Conservation (phyloP, 2,329 filamentous ascomycete genomes). For the Ceratocystis alfenasii region DNA sequence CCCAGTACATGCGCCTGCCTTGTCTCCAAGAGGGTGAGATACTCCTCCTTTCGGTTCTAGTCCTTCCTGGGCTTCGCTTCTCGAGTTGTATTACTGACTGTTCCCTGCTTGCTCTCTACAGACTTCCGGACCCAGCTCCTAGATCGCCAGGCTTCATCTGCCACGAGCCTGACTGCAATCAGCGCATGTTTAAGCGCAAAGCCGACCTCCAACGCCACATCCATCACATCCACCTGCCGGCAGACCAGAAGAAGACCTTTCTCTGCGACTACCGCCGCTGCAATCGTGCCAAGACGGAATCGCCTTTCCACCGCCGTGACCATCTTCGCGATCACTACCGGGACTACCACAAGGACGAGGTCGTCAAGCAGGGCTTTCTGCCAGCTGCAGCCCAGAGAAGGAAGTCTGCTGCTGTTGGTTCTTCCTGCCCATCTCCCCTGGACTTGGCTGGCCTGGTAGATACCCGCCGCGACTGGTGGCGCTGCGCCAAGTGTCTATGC, state of each 20-base stretch:
- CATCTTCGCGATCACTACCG: slow-evolving; percentile 47
- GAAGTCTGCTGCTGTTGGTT: background rate
- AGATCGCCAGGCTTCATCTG: slow-evolving; percentile 27
- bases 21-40: background rate
- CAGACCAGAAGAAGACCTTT: slow-evolving; percentile 34
- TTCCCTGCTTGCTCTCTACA: background rate
- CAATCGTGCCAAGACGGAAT: slow-evolving; percentile 30
- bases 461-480: slow-evolving; percentile 40
- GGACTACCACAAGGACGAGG: slow-evolving; percentile 44
- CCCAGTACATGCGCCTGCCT: background rate
- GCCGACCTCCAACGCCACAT: slow-evolving; percentile 46
- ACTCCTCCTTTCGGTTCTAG: background rate
- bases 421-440: background rate
- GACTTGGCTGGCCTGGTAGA: slow-evolving; percentile 31
- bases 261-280: slow-evolving; percentile 43
- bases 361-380: slow-evolving; percentile 35
- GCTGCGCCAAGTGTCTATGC: slow-evolving; percentile 41
- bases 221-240: slow-evolving; percentile 37
- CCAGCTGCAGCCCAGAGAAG: background rate
- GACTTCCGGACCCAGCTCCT: background rate
- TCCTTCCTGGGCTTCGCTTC: background rate
- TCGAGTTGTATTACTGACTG: background rate
- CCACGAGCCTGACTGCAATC: slow-evolving; percentile 33
- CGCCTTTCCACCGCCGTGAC: slow-evolving; percentile 43
- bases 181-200: slow-evolving; percentile 38